Percentiles rank a stretch among this genome's conserved stretches.
These are phyloP conservation scores for Calonectria pauciramosa DNA, from an alignment of 2,329 filamentous ascomycete genomes.

Conservation along the genomic window DNA sequence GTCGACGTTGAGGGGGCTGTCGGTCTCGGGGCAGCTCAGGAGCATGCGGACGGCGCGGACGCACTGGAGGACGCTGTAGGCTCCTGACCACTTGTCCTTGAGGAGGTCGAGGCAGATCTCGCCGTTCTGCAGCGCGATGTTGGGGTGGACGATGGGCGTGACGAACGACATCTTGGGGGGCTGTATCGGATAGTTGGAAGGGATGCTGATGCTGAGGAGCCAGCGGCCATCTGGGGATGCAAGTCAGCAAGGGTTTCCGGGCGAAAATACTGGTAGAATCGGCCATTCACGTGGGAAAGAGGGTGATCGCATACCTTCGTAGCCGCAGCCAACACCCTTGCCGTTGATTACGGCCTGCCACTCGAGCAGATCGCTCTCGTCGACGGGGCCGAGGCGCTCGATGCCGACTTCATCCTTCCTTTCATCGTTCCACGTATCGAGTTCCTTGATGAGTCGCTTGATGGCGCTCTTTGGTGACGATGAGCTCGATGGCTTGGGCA, in stretches of 20 bases:
- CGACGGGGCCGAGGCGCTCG: slow-evolving; percentile 69
- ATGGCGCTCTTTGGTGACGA: slow-evolving; percentile 62
- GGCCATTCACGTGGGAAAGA: not conserved
- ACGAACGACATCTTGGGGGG: slow-evolving; percentile 85
- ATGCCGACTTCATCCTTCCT: slow-evolving; percentile 65
- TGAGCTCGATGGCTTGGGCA: slow-evolving; percentile 37
- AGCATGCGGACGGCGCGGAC: slow-evolving; percentile 81
- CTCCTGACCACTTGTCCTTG: slow-evolving; percentile 83
- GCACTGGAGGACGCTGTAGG: slow-evolving; percentile 84
- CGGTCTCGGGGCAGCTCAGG: slow-evolving; percentile 73
- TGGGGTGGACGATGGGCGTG: slow-evolving; percentile 90
- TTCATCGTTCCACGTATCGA: slow-evolving; percentile 67
- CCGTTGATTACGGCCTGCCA: slow-evolving; percentile 75
- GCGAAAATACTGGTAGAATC: not conserved
- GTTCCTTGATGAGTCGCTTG: slow-evolving; percentile 71
- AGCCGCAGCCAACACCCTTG: slow-evolving; percentile 67
- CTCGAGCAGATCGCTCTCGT: slow-evolving; percentile 67
- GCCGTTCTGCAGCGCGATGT: slow-evolving; percentile 78
- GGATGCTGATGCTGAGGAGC: slow-evolving; percentile 84
- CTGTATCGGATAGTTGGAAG: slow-evolving; percentile 81
- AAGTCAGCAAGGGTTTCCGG: slow-evolving; percentile 12
- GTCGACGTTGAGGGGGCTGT: slow-evolving; percentile 85
- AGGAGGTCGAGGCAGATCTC: slow-evolving; percentile 96
- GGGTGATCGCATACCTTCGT: slow-evolving; percentile 62
- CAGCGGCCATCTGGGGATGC: slow-evolving; percentile 75